Conservation (phyloP, 768 basidiomycete genomes). For the Trametes cinnabarina region DNA sequence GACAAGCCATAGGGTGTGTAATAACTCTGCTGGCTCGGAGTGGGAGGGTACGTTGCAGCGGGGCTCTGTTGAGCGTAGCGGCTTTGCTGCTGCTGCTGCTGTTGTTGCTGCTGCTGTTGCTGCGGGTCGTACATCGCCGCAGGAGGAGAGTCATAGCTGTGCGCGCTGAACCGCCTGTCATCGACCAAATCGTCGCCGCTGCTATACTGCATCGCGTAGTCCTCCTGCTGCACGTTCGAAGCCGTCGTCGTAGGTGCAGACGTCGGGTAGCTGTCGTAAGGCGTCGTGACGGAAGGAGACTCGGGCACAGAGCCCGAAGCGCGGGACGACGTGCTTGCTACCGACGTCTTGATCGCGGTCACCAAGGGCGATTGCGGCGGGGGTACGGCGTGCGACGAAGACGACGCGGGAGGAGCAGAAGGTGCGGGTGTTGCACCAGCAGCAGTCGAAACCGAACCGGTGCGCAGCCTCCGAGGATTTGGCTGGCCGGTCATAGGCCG, state of each 20-base stretch:
- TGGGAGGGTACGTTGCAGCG: conserved; percentile 11
- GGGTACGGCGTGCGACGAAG: neutral
- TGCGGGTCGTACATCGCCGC: conserved; percentile 19
- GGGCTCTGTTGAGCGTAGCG: conserved; percentile 6
- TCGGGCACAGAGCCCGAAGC: conserved; percentile 1
- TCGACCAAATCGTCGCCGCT: conserved; percentile 18
- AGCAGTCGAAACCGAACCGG: conserved; percentile 17
- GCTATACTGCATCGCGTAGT: conserved; percentile 19
- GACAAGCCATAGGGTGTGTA: conserved; percentile 17
- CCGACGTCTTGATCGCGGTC: neutral
- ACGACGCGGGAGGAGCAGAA: neutral
- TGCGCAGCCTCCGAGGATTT: conserved; percentile 12
- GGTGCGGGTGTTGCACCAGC: conserved; percentile 6
- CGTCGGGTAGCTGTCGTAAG: conserved; percentile 10
- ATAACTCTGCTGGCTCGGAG: conserved; percentile 18
- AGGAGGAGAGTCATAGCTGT: conserved; percentile 21
- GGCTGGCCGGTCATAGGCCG: conserved; percentile 36
- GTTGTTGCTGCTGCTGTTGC: neutral
- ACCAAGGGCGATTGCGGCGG: conserved; percentile 4
- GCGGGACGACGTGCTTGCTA: neutral
- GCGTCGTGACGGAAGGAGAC: conserved; percentile 8
- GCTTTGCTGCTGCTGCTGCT: conserved; percentile 3
- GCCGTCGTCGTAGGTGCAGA: neutral
- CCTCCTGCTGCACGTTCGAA: conserved; percentile 14
- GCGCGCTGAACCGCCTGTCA: conserved; percentile 17